Conservation (phyloP, 2,329 filamentous ascomycete species). For the Botrytis galanthina region DNA sequence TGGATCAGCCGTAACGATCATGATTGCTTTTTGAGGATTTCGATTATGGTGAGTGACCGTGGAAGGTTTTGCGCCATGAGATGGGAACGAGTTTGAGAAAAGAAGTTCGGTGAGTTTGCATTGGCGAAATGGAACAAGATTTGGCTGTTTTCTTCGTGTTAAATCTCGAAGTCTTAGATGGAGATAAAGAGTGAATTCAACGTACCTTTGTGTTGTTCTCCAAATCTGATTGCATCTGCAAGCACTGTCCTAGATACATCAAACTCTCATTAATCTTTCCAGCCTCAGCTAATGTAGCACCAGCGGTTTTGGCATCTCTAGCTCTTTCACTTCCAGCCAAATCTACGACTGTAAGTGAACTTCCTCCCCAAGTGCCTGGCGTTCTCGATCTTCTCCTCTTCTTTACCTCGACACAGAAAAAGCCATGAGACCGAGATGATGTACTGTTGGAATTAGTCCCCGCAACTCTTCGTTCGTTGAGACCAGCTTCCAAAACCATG, state of each 20-base stretch:
- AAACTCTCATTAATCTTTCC: conserved; percentile 98
- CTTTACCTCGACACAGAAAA: conserved; percentile 94
- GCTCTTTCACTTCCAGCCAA: conserved; percentile 92
- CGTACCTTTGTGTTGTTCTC: conserved; percentile 70
- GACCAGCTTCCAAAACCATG: conserved; percentile 83
- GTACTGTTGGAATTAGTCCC: conserved; percentile 92
- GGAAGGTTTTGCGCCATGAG: conserved; percentile 12
- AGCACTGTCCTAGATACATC: conserved; percentile 96
- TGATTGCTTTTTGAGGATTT: conserved; percentile 81
- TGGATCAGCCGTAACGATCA: conserved; percentile 95
- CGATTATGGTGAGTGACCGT: conserved; percentile 36
- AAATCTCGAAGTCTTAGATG: conserved; percentile 11
- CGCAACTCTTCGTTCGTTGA: conserved; percentile 82
- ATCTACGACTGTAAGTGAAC: conserved; percentile 83
- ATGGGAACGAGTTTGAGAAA: conserved; percentile 80
- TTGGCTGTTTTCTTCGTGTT: conserved; percentile 50
- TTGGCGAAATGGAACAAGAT: conserved; percentile 74
- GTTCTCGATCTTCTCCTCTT: conserved; percentile 59
- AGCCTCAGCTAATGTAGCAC: conserved; percentile 87
- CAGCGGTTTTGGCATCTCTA: conserved; percentile 88
- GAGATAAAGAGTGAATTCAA: conserved; percentile 13
- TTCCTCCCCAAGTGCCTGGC: conserved; percentile 68
- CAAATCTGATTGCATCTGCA: conserved; percentile 88
- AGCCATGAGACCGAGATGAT: conserved; percentile 89
- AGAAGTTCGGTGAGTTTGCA: conserved; percentile 83